Evolutionary conservation across 2,329 filamentous ascomycete genomes (phyloP).

Genomic region (Diaporthe ampelina): DNA sequence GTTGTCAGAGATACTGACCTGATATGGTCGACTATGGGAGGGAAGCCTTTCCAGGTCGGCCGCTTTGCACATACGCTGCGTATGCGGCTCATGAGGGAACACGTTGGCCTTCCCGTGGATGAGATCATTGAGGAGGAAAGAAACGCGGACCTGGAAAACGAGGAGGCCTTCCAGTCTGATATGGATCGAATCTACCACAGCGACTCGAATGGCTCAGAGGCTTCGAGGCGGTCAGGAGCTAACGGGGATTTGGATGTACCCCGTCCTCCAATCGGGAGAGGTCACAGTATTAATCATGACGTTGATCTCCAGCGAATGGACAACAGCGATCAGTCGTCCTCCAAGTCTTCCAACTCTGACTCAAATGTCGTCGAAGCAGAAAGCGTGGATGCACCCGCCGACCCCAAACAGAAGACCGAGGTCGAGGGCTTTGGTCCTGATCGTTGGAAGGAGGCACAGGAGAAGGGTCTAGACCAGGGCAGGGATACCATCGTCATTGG

Average conservation of each 20-base stretch:
- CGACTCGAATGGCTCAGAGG: conserved; percentile 49
- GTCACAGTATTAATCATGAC: conserved; percentile 82
- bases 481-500: conserved; percentile 80
- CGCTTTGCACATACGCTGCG: conserved; percentile 94
- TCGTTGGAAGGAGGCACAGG: conserved; percentile 77
- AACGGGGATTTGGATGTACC: conserved; percentile 25
- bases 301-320: conserved; percentile 66
- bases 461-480: conserved; percentile 71
- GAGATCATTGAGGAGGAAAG: conserved; percentile 86
- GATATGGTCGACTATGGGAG: conserved; percentile 92
- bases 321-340: conserved; percentile 46
- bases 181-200: conserved; percentile 75
- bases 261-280: conserved; percentile 51
- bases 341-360: conserved; percentile 53
- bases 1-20: conserved; percentile 94
- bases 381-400: conserved; percentile 71
- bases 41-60: conserved; percentile 88
- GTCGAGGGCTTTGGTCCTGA: conserved; percentile 84
- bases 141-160: conserved; percentile 74
- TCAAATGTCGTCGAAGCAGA: conserved; percentile 49
- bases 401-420: conserved; percentile 77
- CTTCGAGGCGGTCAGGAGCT: conserved; percentile 34
- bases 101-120: conserved; percentile 95
- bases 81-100: conserved; percentile 95
- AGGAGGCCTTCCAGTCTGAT: conserved; percentile 66